Percentiles rank a stretch among this genome's conserved stretches.
Conservation (phyloP, 2,329 filamentous ascomycete genomes). For the Chrysoporthe austroafricana region DNA sequence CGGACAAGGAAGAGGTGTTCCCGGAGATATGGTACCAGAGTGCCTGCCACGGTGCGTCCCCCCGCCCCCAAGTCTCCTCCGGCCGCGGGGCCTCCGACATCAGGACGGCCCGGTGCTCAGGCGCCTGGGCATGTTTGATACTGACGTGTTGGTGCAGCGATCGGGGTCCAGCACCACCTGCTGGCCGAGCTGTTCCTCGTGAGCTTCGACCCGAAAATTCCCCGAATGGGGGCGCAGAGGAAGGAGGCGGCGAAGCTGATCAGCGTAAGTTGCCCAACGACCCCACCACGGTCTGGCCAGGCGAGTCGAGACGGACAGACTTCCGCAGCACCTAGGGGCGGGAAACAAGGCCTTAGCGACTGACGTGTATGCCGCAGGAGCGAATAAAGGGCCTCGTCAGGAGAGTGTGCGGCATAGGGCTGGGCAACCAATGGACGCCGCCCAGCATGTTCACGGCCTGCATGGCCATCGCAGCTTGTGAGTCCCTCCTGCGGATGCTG, state of each 20-base stretch:
- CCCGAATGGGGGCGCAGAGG: constrained; percentile 49
- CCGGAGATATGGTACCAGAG: constrained; percentile 62
- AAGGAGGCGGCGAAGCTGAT: constrained; percentile 43
- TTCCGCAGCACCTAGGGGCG: neutral
- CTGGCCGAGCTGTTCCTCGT: constrained; percentile 60
- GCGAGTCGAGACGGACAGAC: neutral
- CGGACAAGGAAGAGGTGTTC: constrained; percentile 48
- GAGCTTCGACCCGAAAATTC: constrained; percentile 58
- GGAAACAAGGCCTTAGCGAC: neutral
- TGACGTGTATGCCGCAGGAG: constrained; percentile 37
- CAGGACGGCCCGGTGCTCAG: constrained; percentile 2
- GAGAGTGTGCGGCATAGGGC: constrained; percentile 61
- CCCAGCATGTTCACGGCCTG: constrained; percentile 60
- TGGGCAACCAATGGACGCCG: constrained; percentile 58
- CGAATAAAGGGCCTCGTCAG: constrained; percentile 53
- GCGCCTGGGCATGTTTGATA: neutral
- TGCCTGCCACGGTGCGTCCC: constrained; percentile 53
- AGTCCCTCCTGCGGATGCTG: constrained; percentile 32
- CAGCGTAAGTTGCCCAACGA: constrained; percentile 40
- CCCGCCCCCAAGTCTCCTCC: neutral
- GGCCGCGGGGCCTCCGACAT: constrained; percentile 3
- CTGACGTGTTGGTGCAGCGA: constrained; percentile 44
- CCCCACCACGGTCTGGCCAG: neutral
- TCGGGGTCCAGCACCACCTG: constrained; percentile 63
- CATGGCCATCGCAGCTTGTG: constrained; percentile 59